Percentiles rank a stretch among this genome's conserved stretches.
Conservation (phyloP, 139 green algal species). For the Gonium pectorale region DNA sequence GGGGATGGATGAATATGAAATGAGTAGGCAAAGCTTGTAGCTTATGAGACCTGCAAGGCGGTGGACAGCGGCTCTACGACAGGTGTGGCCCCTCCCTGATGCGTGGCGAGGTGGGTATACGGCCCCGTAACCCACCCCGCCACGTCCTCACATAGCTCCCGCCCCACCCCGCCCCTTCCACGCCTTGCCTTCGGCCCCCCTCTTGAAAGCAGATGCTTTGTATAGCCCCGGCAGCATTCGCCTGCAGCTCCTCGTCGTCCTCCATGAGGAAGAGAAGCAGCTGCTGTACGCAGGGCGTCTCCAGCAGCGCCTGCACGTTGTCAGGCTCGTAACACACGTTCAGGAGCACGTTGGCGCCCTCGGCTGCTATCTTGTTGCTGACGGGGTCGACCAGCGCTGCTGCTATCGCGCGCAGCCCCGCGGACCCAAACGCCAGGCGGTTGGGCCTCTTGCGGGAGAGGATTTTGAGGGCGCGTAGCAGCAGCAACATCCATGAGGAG, state of each 20-base stretch:
- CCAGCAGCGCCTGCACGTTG: conserved; percentile 59
- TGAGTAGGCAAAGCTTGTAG: too few relatives aligned
- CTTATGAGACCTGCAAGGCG: too few relatives aligned
- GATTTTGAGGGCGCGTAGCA: conserved; percentile 69
- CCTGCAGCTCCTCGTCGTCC: conserved; percentile 59
- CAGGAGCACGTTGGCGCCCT: conserved; percentile 81
- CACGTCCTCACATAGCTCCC: not conserved
- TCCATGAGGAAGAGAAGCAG: conserved; percentile 58
- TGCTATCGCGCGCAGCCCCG: conserved; percentile 48
- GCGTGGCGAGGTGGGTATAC: too few relatives aligned
- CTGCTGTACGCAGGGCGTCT: conserved; percentile 50
- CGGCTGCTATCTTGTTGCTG: conserved; percentile 54
- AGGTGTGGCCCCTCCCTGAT: too few relatives aligned
- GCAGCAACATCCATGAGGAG: conserved; percentile 22
- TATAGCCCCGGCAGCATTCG: conserved; percentile 80
- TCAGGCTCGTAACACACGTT: conserved; percentile 81
- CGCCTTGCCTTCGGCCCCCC: not conserved
- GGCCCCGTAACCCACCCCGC: not conserved
- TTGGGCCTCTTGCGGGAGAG: conserved; percentile 74
- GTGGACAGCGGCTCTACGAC: too few relatives aligned
- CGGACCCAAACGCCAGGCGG: conserved; percentile 48
- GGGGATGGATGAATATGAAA: too few relatives aligned
- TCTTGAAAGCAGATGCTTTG: conserved; percentile 82
- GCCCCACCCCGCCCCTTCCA: too few relatives aligned
- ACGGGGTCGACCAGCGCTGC: conserved; percentile 34